These are phyloP conservation scores for Ophiostoma piceae DNA, from an alignment of 2,329 filamentous ascomycete genomes.

Conservation along the genomic window DNA sequence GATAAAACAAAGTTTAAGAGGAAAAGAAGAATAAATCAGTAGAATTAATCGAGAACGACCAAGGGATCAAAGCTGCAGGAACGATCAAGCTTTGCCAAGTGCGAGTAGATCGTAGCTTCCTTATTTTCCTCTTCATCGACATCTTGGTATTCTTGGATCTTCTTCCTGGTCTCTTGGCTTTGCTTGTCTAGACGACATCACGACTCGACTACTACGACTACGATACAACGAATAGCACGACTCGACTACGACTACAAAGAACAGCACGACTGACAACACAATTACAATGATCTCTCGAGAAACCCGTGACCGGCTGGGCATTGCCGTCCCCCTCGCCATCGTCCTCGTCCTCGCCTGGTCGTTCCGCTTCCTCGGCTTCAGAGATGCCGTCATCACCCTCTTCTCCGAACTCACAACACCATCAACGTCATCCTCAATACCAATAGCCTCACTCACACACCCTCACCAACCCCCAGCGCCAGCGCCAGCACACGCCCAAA, in stretches of 20 bases:
- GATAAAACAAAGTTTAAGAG: not conserved
- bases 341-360: constrained; percentile 23
- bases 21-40: not conserved
- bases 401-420: constrained; percentile 6
- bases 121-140: not conserved
- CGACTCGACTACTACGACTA: not conserved
- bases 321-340: constrained; percentile 10
- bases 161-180: constrained; percentile 13
- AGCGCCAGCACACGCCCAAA: not conserved
- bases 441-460: not conserved
- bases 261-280: too few relatives aligned
- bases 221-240: too few relatives aligned
- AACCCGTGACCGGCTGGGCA: constrained; percentile 17
- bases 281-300: not conserved
- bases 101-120: not conserved
- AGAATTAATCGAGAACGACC: not conserved
- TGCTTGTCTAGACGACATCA: not conserved
- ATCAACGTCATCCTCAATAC: not conserved
- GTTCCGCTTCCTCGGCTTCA: constrained; percentile 23
- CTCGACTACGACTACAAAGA: not conserved
- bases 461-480: not conserved
- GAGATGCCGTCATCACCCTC: constrained; percentile 21
- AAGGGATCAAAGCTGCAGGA: not conserved
- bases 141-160: constrained; percentile 11
- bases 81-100: not conserved